phyloP scores from a whole-genome alignment of 2,329 filamentous ascomycete genomes.

The Colletotrichum karsti region DNA sequence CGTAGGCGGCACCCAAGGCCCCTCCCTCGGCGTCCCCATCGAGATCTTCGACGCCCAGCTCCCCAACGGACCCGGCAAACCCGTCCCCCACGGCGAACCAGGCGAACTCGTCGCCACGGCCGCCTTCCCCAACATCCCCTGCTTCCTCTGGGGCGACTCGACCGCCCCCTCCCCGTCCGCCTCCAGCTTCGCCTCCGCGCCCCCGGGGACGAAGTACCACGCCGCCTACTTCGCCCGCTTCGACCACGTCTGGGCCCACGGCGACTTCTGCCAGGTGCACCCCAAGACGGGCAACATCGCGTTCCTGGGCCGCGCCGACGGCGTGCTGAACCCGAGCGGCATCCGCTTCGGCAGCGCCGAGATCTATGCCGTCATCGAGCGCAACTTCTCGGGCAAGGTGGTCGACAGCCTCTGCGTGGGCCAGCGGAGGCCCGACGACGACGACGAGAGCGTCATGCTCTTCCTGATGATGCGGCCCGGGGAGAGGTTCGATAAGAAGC shows the following conservation, averaged over 20 bases:
- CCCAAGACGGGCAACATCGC: constrained; percentile 71
- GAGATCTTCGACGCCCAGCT: constrained; percentile 71
- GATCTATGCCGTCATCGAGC: constrained; percentile 79
- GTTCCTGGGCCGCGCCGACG: constrained; percentile 78
- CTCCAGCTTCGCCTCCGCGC: constrained; percentile 40
- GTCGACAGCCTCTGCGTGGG: constrained; percentile 83
- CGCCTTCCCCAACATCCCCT: constrained; percentile 80
- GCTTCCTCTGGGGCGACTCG: constrained; percentile 69
- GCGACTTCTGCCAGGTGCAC: constrained; percentile 80
- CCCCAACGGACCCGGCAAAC: constrained; percentile 50
- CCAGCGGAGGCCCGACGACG: constrained; percentile 69
- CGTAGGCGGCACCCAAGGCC: constrained; percentile 61
- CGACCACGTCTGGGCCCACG: constrained; percentile 80
- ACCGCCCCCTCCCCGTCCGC: constrained; percentile 21
- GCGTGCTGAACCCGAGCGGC: constrained; percentile 81
- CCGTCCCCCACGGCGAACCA: constrained; percentile 66
- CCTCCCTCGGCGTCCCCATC: constrained; percentile 57
- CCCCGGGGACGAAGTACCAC: constrained; percentile 65
- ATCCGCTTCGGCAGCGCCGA: constrained; percentile 84
- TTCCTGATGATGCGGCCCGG: constrained; percentile 68
- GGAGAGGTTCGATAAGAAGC: constrained; percentile 56
- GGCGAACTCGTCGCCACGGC: constrained; percentile 78
- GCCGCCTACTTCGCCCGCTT: constrained; percentile 70
- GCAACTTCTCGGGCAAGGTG: constrained; percentile 68
- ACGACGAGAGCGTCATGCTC: constrained; percentile 63